Conservation (phyloP, 2,329 filamentous ascomycete genomes). For the Sporothrix brasiliensis region DNA sequence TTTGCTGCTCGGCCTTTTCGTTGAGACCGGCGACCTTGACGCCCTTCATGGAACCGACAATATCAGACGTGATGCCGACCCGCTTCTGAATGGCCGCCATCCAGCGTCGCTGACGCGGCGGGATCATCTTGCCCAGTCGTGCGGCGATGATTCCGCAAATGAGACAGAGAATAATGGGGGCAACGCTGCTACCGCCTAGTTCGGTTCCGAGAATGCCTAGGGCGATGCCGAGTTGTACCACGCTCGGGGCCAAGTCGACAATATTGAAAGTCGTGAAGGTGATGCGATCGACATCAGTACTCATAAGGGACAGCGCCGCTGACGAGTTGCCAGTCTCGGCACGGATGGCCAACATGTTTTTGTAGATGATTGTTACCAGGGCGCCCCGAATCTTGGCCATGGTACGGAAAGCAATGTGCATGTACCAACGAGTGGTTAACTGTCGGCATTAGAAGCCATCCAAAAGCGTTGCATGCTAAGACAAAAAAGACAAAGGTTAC, state of each 20-base stretch:
- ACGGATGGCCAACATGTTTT: constrained; percentile 33
- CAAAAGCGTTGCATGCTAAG: background rate
- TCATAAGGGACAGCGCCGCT: constrained; percentile 33
- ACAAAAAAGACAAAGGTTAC: background rate
- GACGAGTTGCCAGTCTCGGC: constrained; percentile 33
- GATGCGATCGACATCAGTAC: constrained; percentile 34
- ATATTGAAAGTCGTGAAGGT: constrained; percentile 31
- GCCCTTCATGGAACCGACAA: constrained; percentile 55
- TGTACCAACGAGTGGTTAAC: constrained; percentile 34
- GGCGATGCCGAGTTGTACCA: constrained; percentile 30
- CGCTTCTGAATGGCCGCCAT: constrained; percentile 54
- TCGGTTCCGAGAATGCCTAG: constrained; percentile 31
- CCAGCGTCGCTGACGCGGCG: constrained; percentile 43
- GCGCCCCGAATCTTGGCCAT: constrained; percentile 33
- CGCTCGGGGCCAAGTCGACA: constrained; percentile 31
- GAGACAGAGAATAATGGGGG: constrained; percentile 30
- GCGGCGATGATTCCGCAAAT: constrained; percentile 24
- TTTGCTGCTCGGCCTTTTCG: constrained; percentile 42
- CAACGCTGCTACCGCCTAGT: constrained; percentile 31
- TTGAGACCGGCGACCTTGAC: constrained; percentile 55
- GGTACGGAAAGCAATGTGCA: constrained; percentile 32
- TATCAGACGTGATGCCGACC: constrained; percentile 52
- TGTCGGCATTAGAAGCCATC: background rate
- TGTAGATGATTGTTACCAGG: constrained; percentile 33
- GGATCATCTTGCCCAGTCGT: constrained; percentile 28